A percentile compares a stretch with the other conserved stretches of the same genome.
phyloP scores from a whole-genome alignment of 1,139 yeast genomes.

The Spathaspora jeffriesii region DNA sequence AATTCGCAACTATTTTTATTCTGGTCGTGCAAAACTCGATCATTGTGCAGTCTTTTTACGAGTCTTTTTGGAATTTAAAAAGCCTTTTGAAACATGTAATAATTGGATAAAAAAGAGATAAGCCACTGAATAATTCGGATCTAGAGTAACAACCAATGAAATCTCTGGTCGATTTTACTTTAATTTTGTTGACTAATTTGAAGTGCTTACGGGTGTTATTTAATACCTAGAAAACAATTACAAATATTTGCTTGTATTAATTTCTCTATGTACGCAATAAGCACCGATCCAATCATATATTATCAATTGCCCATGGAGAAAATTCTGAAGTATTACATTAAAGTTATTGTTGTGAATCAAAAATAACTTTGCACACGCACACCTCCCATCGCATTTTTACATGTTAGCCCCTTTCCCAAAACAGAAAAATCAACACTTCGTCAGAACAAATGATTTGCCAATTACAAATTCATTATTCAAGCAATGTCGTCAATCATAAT shows the following conservation, averaged over 20 bases:
- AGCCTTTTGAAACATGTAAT: too few species aligned
- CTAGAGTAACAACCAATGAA: too few species aligned
- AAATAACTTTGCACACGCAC: background rate
- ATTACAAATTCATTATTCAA: background rate
- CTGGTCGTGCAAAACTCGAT: too few species aligned
- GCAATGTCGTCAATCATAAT: background rate
- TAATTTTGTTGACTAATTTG: background rate
- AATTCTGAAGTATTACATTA: background rate
- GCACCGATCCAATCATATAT: too few species aligned
- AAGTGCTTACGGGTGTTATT: background rate
- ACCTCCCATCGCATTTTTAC: background rate
- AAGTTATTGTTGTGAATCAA: background rate
- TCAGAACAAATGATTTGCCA: background rate
- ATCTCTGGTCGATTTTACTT: too few species aligned
- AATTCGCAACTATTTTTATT: too few species aligned
- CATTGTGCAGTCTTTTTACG: too few species aligned
- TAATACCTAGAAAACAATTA: background rate
- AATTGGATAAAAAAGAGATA: too few species aligned
- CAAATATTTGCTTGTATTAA: background rate
- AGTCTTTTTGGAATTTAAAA: too few species aligned
- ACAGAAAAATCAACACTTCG: background rate
- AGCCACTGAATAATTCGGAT: too few species aligned
- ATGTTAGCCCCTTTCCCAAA: conserved; percentile 3
- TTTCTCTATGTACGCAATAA: too few species aligned
- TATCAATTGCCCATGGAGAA: background rate